phyloP scores from a whole-genome alignment of 768 basidiomycete species.

The Tylopilus rubrobrunneus region DNA sequence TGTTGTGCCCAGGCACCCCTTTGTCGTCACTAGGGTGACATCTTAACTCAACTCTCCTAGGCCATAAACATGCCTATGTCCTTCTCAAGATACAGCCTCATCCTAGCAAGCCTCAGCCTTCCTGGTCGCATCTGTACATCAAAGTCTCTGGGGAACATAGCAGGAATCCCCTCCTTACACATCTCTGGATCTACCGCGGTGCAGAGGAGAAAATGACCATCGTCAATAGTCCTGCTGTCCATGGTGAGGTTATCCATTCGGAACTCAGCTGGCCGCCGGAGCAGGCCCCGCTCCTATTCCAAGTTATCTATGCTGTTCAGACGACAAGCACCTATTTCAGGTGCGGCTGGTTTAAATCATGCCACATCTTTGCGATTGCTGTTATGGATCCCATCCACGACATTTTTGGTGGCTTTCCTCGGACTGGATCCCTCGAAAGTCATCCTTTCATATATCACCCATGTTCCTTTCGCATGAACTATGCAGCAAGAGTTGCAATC shows the following conservation, averaged over 20 bases:
- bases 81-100: background rate
- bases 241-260: background rate
- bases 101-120: background rate
- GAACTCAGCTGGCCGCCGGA: background rate
- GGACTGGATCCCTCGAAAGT: background rate
- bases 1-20: background rate
- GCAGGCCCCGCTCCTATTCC: background rate
- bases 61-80: background rate
- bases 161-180: background rate
- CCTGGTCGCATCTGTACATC: background rate
- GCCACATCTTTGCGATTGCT: background rate
- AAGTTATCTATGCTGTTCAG: background rate
- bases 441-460: background rate
- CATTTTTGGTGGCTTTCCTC: background rate
- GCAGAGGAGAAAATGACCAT: background rate
- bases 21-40: background rate
- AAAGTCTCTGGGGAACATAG: background rate
- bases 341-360: background rate
- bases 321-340: background rate
- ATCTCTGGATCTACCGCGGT: background rate
- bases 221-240: no score
- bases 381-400: background rate
- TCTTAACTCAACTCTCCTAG: background rate
- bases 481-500: background rate
- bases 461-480: background rate